Evolutionary conservation across 441 rosid genomes (phyloP).

Genomic region (Macaranga tanarius): DNA sequence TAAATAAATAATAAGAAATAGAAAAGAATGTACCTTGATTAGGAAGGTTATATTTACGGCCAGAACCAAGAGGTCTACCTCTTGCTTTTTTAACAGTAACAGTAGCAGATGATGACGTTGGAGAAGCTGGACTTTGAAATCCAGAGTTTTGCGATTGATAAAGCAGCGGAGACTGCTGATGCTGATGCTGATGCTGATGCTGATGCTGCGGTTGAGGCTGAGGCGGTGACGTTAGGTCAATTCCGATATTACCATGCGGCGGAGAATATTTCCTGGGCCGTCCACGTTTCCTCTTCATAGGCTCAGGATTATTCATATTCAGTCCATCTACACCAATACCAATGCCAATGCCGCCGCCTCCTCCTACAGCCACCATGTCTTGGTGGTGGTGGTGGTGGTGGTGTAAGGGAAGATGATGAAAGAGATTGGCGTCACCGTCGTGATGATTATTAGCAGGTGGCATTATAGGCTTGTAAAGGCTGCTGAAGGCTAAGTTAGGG

Average conservation of each 20-base stretch:
- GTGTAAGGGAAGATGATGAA: background rate
- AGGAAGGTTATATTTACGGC: background rate
- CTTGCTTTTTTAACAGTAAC: background rate
- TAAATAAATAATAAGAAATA: too few relatives aligned
- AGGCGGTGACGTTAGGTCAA: background rate
- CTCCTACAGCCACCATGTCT: background rate
- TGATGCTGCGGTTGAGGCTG: too few relatives aligned
- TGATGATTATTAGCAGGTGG: background rate
- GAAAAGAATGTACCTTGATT: background rate
- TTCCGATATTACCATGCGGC: background rate
- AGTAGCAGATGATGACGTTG: background rate
- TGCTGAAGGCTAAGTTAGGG: background rate
- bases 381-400: background rate
- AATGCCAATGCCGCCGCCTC: background rate
- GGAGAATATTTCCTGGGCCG: slow-evolving; percentile 15
- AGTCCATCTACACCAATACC: background rate
- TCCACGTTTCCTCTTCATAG: slow-evolving; percentile 13
- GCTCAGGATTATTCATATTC: background rate
- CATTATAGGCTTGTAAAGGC: slow-evolving; percentile 5
- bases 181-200: too few relatives aligned
- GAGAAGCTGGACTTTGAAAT: background rate
- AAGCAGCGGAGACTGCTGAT: background rate
- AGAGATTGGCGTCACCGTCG: background rate
- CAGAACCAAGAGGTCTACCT: slow-evolving; percentile 15
- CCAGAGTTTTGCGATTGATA: background rate